Conservation (phyloP, 2,329 filamentous ascomycete species). For the Aspergillus sp. region DNA sequence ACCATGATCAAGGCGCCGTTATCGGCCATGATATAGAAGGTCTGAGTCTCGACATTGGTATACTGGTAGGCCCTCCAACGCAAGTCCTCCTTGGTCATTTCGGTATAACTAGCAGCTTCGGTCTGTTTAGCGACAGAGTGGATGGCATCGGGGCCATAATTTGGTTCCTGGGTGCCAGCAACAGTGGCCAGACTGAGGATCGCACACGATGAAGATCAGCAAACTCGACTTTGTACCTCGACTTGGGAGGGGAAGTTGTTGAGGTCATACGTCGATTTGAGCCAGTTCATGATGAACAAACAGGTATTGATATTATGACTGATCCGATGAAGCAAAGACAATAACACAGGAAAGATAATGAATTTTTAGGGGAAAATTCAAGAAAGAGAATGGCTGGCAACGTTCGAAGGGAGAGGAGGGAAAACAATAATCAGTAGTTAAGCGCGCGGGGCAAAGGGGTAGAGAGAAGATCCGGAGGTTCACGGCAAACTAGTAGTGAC, state of each 20-base stretch:
- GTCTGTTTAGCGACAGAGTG: constrained; percentile 76
- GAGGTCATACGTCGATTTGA: constrained; percentile 71
- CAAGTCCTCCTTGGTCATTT: constrained; percentile 66
- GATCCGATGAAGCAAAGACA: too few relatives aligned
- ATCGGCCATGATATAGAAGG: constrained; percentile 81
- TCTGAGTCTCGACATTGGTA: constrained; percentile 90
- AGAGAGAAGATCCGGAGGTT: constrained; percentile 6
- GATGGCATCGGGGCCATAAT: constrained; percentile 85
- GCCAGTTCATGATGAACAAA: constrained; percentile 77
- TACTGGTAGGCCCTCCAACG: constrained; percentile 74
- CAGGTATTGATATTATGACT: too few relatives aligned
- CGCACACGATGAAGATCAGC: constrained; percentile 43
- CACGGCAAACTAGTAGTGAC: too few relatives aligned
- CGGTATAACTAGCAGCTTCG: constrained; percentile 68
- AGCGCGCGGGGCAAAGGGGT: constrained; percentile 24
- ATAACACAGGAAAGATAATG: not conserved
- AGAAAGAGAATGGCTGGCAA: constrained; percentile 13
- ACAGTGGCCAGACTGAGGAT: constrained; percentile 57
- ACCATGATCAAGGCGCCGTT: constrained; percentile 67
- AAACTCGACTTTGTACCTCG: constrained; percentile 19
- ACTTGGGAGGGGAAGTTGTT: constrained; percentile 1
- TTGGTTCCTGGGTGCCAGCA: constrained; percentile 90
- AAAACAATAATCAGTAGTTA: constrained; percentile 19
- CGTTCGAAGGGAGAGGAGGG: constrained; percentile 10
- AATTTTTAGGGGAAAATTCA: not conserved